phyloP scores from a whole-genome alignment of 495 filamentous ascomycete species.

The Amniculicola lignicola region DNA sequence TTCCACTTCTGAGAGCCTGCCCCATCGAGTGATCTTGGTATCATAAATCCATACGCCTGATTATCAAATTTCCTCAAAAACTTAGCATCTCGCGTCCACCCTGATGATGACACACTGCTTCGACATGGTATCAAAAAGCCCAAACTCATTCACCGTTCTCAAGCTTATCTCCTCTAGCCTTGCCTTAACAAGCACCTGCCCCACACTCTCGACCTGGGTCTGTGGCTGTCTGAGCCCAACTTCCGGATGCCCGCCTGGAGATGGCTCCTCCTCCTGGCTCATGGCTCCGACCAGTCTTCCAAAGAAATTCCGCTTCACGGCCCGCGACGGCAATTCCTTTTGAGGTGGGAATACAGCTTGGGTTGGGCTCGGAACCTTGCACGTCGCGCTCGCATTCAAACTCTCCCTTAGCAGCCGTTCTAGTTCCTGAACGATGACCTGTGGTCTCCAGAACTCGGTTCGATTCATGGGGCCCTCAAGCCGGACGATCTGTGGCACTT shows the following conservation, averaged over 20 bases:
- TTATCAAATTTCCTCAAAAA: too few species aligned
- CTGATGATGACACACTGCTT: conserved; percentile 27
- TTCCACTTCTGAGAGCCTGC: too few species aligned
- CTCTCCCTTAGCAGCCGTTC: conserved; percentile 17
- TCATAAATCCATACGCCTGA: too few species aligned
- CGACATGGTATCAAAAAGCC: conserved; percentile 33
- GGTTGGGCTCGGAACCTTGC: background rate
- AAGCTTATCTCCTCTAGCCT: conserved; percentile 29
- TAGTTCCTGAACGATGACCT: conserved; percentile 16
- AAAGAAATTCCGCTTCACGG: conserved; percentile 12
- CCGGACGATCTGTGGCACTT: conserved; percentile 14
- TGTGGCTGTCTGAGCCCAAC: background rate
- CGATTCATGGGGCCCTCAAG: conserved; percentile 26
- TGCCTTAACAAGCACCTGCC: conserved; percentile 12
- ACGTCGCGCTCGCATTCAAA: conserved; percentile 5
- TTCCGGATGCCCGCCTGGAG: conserved; percentile 1
- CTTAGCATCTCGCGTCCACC: conserved; percentile 23
- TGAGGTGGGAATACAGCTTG: background rate
- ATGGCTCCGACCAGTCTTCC: conserved; percentile 7
- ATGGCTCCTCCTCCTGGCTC: background rate
- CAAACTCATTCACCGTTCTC: conserved; percentile 31
- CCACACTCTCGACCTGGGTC: too few species aligned
- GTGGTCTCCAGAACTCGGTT: conserved; percentile 30
- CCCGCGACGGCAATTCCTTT: background rate
- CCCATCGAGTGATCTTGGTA: too few species aligned